Percentiles rank a stretch among this genome's conserved stretches.
phyloP scores from a whole-genome alignment of 2,329 filamentous ascomycete species.

The Sporothrix schenckii region DNA sequence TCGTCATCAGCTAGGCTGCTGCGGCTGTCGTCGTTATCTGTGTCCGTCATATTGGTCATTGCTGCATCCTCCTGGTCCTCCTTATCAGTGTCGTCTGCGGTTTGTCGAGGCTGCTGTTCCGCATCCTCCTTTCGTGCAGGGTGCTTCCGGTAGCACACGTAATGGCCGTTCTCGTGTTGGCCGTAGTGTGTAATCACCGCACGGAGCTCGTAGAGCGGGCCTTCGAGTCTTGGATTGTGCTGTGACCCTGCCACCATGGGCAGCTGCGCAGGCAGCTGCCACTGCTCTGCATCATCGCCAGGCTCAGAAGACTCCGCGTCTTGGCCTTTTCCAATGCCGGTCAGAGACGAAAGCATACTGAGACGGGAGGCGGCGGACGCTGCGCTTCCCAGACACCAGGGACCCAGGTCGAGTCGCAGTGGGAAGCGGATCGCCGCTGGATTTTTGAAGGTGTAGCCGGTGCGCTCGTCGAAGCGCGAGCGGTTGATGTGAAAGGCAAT shows the following conservation, averaged over 20 bases:
- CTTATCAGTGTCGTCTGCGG: neutral
- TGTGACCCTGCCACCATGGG: constrained; percentile 71
- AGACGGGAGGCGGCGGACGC: constrained; percentile 35
- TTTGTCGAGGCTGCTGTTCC: neutral
- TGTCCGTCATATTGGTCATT: neutral
- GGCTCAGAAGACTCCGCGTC: neutral
- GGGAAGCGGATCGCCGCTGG: constrained; percentile 78
- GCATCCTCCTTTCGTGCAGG: constrained; percentile 41
- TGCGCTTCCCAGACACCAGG: constrained; percentile 78
- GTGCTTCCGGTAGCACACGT: constrained; percentile 84
- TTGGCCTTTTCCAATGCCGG: neutral
- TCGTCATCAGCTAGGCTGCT: constrained; percentile 24
- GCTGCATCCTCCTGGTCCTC: neutral
- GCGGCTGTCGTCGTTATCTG: neutral
- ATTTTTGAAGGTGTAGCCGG: constrained; percentile 81
- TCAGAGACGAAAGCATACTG: neutral
- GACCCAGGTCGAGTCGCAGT: constrained; percentile 69
- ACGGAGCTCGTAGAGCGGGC: constrained; percentile 72
- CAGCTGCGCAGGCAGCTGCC: constrained; percentile 67
- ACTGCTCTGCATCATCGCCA: constrained; percentile 58
- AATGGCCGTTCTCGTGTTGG: constrained; percentile 92
- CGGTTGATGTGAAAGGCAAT: constrained; percentile 88
- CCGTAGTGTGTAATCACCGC: constrained; percentile 89
- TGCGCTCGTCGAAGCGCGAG: constrained; percentile 84
- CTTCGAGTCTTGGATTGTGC: constrained; percentile 55